Base-by-base conservation (phyloP, 2,329 filamentous ascomycete species). In the Alternaria burnsii region DNA sequence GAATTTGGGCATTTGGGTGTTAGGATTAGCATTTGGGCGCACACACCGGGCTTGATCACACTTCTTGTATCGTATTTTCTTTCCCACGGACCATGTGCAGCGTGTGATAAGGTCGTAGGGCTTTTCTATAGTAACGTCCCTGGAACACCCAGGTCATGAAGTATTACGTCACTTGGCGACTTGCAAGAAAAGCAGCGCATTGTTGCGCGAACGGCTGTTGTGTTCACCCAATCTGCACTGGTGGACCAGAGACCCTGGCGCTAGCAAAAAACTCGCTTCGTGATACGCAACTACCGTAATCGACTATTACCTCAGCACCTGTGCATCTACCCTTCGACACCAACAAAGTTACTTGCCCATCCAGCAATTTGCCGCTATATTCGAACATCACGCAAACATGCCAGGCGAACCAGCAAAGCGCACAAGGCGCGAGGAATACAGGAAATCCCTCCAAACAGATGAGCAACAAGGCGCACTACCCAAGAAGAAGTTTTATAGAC, bases 401-500 rank as follows among this genome's bases (percentile, higher is more conserved):
- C 63, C 75, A 16, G 75, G 73, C 53, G 75, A 76, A 64, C 69
- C 76, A 55, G 72, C 71, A n/a, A 78, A 78, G 61, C 73, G 72
- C 70, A 80, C 82, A 65, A 82, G 79, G 71, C 82, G 83, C 61
- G 82, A 84, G 51, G 79, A 83, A 48, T 81, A 82, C 66, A 79
- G 78, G 41, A 75, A 76, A 47, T 69, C 72, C 2, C 69, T 79
- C 14, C 68, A 65, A 26, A 74, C 74, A 54, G 71, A 74, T 12
- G 77, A 77, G n/a, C 74, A 81, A 59, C 75, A 79, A 63, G 80
- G 87, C 8, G 85, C 88, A 71, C 81, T 97, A 71, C 95, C 95
- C 10, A 90, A 92, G 80, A 99, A 99, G 85, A 94, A 91, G 82
- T 97, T 95, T 82, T 99, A 97, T 79, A 88, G 95, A 57, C 95